Percentiles rank a stretch among this genome's conserved stretches.
Evolutionary conservation across 257 asterid species (phyloP).

Genomic region (Orobanche coerulescens): DNA sequence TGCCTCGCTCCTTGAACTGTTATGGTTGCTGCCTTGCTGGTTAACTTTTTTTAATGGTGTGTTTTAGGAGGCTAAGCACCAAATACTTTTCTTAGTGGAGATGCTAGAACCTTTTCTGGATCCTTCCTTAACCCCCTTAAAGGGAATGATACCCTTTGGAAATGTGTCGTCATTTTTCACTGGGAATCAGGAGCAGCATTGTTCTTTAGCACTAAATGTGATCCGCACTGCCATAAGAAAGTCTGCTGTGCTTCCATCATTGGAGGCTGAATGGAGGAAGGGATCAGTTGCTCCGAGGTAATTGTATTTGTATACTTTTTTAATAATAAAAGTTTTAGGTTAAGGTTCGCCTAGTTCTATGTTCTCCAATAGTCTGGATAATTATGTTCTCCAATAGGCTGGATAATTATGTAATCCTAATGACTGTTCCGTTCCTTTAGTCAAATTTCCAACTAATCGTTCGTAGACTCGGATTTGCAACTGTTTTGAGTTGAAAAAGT

Average conservation of each 20-base stretch:
- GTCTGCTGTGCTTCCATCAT: constrained; percentile 68
- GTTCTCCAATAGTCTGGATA: background rate
- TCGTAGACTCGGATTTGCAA: background rate
- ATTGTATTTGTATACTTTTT: constrained; percentile 7
- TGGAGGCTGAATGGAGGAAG: constrained; percentile 92
- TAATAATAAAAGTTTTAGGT: constrained; percentile 10
- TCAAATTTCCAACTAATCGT: background rate
- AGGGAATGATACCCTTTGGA: constrained; percentile 83
- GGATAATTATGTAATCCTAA: background rate
- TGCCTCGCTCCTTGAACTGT: constrained; percentile 16
- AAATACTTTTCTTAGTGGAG: constrained; percentile 80
- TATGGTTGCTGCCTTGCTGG: constrained; percentile 17
- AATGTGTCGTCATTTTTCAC: constrained; percentile 52
- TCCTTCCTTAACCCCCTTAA: constrained; percentile 75
- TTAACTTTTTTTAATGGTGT: constrained; percentile 19
- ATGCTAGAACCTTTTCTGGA: constrained; percentile 92
- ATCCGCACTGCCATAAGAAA: constrained; percentile 65
- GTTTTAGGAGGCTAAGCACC: constrained; percentile 78
- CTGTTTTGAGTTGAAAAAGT: background rate
- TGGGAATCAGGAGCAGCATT: constrained; percentile 65
- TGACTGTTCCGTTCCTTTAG: background rate
- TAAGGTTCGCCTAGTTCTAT: background rate
- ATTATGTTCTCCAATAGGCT: background rate
- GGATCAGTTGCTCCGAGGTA: constrained; percentile 97
- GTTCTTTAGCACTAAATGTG: constrained; percentile 67